Evolutionary conservation across 495 filamentous ascomycete species (phyloP).

Genomic region (Cercophora newfieldiana): DNA sequence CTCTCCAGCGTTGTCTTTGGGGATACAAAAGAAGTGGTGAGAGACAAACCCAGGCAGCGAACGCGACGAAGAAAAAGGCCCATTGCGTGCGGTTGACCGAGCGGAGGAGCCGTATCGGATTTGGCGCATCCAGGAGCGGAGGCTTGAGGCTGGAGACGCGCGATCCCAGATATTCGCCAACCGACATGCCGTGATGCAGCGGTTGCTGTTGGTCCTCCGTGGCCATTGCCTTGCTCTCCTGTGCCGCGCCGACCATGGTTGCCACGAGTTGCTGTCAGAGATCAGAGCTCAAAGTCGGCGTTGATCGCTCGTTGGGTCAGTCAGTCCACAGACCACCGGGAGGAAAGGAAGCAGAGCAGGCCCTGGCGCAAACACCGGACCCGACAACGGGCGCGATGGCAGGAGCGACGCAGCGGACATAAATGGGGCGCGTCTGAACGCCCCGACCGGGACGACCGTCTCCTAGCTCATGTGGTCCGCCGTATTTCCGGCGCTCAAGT

Average conservation of each 20-base stretch:
- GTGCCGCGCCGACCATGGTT: neutral
- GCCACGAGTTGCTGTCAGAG: neutral
- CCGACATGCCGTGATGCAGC: conserved; percentile 53
- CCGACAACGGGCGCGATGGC: neutral
- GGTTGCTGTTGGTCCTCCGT: conserved; percentile 28
- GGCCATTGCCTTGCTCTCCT: neutral
- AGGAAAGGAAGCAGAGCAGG: too few relatives aligned
- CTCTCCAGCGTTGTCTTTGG: neutral
- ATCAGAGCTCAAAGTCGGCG: neutral
- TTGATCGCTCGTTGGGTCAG: neutral
- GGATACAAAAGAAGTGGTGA: too few relatives aligned
- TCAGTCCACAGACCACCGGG: neutral
- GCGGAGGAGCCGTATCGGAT: conserved; percentile 70
- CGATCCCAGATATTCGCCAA: conserved; percentile 64
- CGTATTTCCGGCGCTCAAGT: neutral
- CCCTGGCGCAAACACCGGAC: neutral
- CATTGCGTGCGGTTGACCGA: conserved; percentile 75
- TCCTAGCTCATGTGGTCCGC: neutral
- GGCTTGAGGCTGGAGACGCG: conserved; percentile 73
- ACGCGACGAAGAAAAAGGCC: conserved; percentile 78
- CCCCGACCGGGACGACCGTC: neutral
- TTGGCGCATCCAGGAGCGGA: conserved; percentile 73
- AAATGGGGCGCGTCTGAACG: neutral
- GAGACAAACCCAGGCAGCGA: conserved; percentile 63
- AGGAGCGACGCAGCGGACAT: neutral